Evolutionary conservation across 768 basidiomycete genomes (phyloP).

Genomic region (Tephrocybe rancida): DNA sequence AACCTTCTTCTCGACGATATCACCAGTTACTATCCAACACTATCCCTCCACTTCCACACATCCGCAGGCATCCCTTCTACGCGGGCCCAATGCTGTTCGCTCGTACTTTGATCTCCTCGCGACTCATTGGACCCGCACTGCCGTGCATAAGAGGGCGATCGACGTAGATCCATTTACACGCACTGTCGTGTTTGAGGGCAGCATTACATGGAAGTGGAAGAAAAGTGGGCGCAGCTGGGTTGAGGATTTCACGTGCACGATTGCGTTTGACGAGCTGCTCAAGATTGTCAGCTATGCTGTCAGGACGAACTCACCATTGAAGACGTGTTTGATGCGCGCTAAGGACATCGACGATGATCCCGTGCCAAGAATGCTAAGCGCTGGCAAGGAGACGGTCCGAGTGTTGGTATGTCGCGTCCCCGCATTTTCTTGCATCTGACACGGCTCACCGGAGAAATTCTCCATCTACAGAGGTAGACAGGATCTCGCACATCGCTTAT

Average conservation of each 20-base stretch:
- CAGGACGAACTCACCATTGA: conserved; percentile 37
- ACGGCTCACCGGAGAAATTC: background rate
- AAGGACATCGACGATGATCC: conserved; percentile 36
- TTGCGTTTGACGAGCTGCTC: conserved; percentile 44
- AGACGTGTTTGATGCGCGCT: conserved; percentile 51
- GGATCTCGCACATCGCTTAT: background rate
- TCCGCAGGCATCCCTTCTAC: conserved; percentile 35
- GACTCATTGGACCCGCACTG: conserved; percentile 44
- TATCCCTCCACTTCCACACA: conserved; percentile 35
- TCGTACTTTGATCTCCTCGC: conserved; percentile 52
- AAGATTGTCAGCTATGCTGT: conserved; percentile 45
- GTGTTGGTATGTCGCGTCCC: conserved; percentile 7
- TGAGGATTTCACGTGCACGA: conserved; percentile 48
- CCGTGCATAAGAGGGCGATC: conserved; percentile 25
- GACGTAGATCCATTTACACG: conserved; percentile 25
- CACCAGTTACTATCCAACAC: conserved; percentile 43
- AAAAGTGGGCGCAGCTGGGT: conserved; percentile 42
- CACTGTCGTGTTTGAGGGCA: conserved; percentile 36
- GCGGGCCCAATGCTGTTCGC: conserved; percentile 46
- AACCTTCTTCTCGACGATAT: conserved; percentile 39
- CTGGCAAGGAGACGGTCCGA: background rate
- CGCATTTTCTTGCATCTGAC: background rate
- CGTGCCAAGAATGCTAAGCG: background rate
- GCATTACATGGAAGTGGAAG: conserved; percentile 49
- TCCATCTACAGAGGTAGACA: conserved; percentile 2